A percentile compares a stretch with the other conserved stretches of the same genome.
Evolutionary conservation across 371 early-diverging fungal genomes (phyloP).

Genomic region (Circinella minor): DNA sequence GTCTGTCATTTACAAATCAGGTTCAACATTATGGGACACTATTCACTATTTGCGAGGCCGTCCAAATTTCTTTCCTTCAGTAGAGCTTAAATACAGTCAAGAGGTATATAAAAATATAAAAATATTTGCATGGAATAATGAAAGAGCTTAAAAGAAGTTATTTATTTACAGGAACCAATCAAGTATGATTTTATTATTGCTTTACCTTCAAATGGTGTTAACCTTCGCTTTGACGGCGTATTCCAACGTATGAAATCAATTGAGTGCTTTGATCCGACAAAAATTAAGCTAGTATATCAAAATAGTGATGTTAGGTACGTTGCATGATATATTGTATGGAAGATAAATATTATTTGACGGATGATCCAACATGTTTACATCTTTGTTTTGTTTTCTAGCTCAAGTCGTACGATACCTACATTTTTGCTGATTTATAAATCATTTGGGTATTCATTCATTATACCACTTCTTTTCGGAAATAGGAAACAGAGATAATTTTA

Average conservation of each 20-base stretch:
- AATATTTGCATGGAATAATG: neutral
- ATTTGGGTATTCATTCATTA: constrained; percentile 59
- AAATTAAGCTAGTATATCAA: constrained; percentile 66
- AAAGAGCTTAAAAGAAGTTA: neutral
- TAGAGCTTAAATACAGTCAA: constrained; percentile 72
- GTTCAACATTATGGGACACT: constrained; percentile 63
- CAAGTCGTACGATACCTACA: constrained; percentile 68
- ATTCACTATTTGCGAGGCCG: constrained; percentile 55
- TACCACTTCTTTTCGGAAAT: neutral
- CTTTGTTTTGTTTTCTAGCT: constrained; percentile 33
- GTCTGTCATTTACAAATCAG: constrained; percentile 24
- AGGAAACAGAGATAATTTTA: neutral
- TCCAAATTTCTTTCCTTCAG: constrained; percentile 58
- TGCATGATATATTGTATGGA: neutral
- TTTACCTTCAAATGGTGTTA: constrained; percentile 66
- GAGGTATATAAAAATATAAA: constrained; percentile 41
- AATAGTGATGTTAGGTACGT: constrained; percentile 67
- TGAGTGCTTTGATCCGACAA: constrained; percentile 66
- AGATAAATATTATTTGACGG: neutral
- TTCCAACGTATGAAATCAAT: constrained; percentile 69
- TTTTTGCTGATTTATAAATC: constrained; percentile 69
- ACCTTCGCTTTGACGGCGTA: constrained; percentile 65
- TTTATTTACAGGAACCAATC: constrained; percentile 55
- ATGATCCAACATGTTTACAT: neutral
- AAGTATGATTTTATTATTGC: constrained; percentile 62